Evolutionary conservation across 2,329 filamentous ascomycete genomes (phyloP).

Genomic region (Colletotrichum sansevieriae): DNA sequence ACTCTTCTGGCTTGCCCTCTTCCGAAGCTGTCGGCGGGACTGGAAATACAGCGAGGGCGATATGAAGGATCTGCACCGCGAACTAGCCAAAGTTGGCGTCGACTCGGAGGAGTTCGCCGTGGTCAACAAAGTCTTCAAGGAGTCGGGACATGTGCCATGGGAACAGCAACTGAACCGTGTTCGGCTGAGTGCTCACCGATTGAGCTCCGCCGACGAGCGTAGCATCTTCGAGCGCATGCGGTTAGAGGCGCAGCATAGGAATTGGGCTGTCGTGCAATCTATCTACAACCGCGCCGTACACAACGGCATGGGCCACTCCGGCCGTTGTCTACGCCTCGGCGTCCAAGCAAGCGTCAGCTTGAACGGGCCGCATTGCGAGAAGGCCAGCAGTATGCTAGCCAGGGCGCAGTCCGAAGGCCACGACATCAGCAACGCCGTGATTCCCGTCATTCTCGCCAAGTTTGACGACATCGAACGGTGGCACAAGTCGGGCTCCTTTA

Average conservation of each 20-base stretch:
- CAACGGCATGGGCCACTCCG: constrained; percentile 53
- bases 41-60: constrained; percentile 55
- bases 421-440: constrained; percentile 57
- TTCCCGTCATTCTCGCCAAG: constrained; percentile 55
- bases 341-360: constrained; percentile 57
- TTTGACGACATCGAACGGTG: constrained; percentile 50
- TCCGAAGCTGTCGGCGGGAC: constrained; percentile 52
- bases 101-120: constrained; percentile 27
- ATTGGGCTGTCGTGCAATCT: constrained; percentile 50
- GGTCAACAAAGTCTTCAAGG: constrained; percentile 34
- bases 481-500: constrained; percentile 26
- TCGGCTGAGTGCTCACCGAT: constrained; percentile 40
- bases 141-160: not conserved
- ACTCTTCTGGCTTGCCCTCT: constrained; percentile 55
- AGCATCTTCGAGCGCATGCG: constrained; percentile 58
- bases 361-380: constrained; percentile 46
- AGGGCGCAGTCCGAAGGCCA: constrained; percentile 55
- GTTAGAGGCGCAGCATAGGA: constrained; percentile 50
- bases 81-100: constrained; percentile 47
- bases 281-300: constrained; percentile 55
- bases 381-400: constrained; percentile 56
- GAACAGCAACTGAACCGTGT: constrained; percentile 39
- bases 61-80: constrained; percentile 51
- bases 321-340: constrained; percentile 61
- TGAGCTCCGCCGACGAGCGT: constrained; percentile 46